Percentiles rank a stretch among this genome's conserved stretches.
These are phyloP conservation scores for Fusarium haematococcum DNA, from an alignment of 2,329 filamentous ascomycete genomes.

Conservation along the genomic window DNA sequence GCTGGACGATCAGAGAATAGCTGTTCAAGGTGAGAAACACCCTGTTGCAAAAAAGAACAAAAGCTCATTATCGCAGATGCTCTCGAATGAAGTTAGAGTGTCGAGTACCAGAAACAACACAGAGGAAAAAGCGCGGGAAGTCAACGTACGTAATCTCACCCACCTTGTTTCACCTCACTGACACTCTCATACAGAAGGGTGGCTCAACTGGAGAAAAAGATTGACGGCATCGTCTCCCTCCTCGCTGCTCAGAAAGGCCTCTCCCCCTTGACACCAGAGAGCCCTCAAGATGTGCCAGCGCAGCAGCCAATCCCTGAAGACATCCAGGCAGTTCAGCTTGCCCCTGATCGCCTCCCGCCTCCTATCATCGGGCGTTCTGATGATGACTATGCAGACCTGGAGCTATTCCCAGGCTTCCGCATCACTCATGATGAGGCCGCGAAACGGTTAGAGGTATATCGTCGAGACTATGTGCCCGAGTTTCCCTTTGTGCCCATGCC, in stretches of 20 bases:
- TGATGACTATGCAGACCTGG: slow-evolving; percentile 17
- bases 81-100: slow-evolving; percentile 50
- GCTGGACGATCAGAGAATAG: slow-evolving; percentile 28
- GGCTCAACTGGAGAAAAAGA: slow-evolving; percentile 53
- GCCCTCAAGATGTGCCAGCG: slow-evolving; percentile 25
- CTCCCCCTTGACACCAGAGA: slow-evolving; percentile 41
- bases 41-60: not conserved
- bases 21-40: slow-evolving; percentile 44
- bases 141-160: slow-evolving; percentile 45
- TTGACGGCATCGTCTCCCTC: slow-evolving; percentile 55
- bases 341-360: not conserved
- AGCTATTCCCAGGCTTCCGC: slow-evolving; percentile 52
- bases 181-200: slow-evolving; percentile 46
- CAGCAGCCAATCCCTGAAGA: not conserved
- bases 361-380: not conserved
- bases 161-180: not conserved
- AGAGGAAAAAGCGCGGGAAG: slow-evolving; percentile 51
- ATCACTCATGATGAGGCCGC: slow-evolving; percentile 50
- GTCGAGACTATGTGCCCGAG: slow-evolving; percentile 46
- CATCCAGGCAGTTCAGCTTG: not conserved
- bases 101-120: slow-evolving; percentile 49
- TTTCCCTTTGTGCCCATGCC: slow-evolving; percentile 55
- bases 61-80: slow-evolving; percentile 44
- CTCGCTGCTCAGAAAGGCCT: slow-evolving; percentile 47
- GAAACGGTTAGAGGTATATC: slow-evolving; percentile 49